Evolutionary conservation across 106 monocot genomes (phyloP).

Genomic region (Dendrobium catenatum): DNA sequence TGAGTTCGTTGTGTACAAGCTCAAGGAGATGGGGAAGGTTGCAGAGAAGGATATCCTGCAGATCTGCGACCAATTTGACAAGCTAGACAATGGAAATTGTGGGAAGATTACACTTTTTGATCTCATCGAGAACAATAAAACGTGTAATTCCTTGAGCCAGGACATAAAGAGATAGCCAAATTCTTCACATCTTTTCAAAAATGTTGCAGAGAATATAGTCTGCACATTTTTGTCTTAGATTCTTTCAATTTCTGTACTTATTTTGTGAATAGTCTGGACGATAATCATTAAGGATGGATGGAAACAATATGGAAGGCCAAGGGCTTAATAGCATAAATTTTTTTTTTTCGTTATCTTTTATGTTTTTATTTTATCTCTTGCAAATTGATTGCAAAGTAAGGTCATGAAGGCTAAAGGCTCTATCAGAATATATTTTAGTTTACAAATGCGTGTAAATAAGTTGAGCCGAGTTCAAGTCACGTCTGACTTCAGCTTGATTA

Average conservation of each 20-base stretch:
- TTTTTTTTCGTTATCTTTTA: neutral
- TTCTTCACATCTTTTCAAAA: neutral
- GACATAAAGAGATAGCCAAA: neutral
- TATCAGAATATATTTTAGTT: no score
- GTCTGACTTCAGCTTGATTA: no score
- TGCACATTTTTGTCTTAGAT: neutral
- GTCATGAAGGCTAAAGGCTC: neutral
- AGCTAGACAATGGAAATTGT: conserved; percentile 57
- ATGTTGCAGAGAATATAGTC: neutral
- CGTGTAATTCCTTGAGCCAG: neutral
- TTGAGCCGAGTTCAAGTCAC: no score
- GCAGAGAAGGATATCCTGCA: conserved; percentile 68
- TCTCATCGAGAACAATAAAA: conserved; percentile 31
- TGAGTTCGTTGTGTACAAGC: conserved; percentile 90
- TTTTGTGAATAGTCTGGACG: neutral
- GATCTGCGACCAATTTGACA: conserved; percentile 67
- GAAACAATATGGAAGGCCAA: neutral
- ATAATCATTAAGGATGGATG: neutral
- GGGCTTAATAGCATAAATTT: neutral
- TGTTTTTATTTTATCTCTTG: neutral
- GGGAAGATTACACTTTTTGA: conserved; percentile 80
- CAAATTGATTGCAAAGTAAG: neutral
- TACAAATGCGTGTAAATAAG: no score
- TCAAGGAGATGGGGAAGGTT: conserved; percentile 92
- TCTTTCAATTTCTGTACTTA: neutral